Conservation (phyloP, 495 filamentous ascomycete species). For the Cladorrhinum samala region DNA sequence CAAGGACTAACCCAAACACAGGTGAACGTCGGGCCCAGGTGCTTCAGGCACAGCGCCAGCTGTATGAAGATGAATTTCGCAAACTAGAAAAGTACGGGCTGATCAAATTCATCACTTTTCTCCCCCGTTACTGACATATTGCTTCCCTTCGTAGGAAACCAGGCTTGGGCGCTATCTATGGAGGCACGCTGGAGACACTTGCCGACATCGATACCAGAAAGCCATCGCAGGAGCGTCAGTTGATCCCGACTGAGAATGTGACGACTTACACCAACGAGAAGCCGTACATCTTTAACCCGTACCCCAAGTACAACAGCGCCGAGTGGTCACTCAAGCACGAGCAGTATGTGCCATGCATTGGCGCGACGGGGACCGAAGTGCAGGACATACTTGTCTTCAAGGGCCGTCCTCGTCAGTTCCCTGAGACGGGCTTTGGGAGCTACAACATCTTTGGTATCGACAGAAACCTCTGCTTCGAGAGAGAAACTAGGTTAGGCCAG, state of each 20-base stretch:
- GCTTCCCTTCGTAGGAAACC: conserved; percentile 15
- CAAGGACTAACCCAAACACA: not conserved
- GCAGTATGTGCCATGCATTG: conserved; percentile 31
- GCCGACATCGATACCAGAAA: conserved; percentile 23
- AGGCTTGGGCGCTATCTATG: conserved; percentile 39
- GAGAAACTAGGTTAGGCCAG: conserved; percentile 74
- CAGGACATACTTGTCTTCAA: conserved; percentile 41
- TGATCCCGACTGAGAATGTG: conserved; percentile 17
- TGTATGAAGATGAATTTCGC: conserved; percentile 36
- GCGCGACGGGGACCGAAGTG: conserved; percentile 24
- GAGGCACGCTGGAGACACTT: conserved; percentile 40
- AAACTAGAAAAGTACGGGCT: conserved; percentile 32
- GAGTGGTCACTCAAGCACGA: conserved; percentile 26
- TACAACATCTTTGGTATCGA: conserved; percentile 67
- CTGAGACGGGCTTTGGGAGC: conserved; percentile 71
- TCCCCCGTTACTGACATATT: conserved; percentile 4
- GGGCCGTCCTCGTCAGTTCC: conserved; percentile 65
- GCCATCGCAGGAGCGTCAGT: conserved; percentile 17
- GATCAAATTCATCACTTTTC: too few species aligned
- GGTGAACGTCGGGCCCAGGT: conserved; percentile 8
- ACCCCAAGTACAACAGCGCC: conserved; percentile 41
- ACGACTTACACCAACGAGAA: conserved; percentile 25
- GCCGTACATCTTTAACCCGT: conserved; percentile 42
- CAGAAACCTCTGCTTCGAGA: conserved; percentile 84
- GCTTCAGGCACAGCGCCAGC: conserved; percentile 22